Evolutionary conservation across 805 yeast species (phyloP).

Genomic region (Naumovozyma baii): DNA sequence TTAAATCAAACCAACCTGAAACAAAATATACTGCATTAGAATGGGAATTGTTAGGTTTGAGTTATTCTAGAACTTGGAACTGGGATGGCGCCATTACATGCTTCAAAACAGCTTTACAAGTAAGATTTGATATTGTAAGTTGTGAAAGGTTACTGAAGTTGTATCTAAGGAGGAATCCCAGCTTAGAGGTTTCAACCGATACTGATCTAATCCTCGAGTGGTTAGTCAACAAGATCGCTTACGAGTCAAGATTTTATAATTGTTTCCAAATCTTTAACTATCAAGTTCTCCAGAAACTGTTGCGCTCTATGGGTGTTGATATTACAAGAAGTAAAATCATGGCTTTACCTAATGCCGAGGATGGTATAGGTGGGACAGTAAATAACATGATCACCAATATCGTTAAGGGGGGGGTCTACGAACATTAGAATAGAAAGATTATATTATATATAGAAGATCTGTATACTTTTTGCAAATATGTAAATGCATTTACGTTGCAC

Average conservation of each 20-base stretch:
- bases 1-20: constrained; percentile 20
- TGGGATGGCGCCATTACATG: constrained; percentile 44
- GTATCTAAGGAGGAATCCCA: constrained; percentile 14
- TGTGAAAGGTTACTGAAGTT: constrained; percentile 41
- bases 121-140: constrained; percentile 55
- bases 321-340: constrained; percentile 15
- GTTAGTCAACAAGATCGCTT: constrained; percentile 44
- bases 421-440: background rate
- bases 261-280: constrained; percentile 38
- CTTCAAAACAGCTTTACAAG: constrained; percentile 42
- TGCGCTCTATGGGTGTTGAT: constrained; percentile 13
- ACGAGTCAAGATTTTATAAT: constrained; percentile 58
- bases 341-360: constrained; percentile 16
- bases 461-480: too few relatives aligned
- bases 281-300: constrained; percentile 36
- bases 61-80: constrained; percentile 40
- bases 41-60: constrained; percentile 64
- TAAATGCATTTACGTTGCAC: too few relatives aligned
- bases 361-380: constrained; percentile 15
- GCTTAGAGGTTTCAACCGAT: constrained; percentile 7
- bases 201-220: constrained; percentile 35
- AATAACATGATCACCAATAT: constrained; percentile 17
- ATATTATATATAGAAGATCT: too few relatives aligned
- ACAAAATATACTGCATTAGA: constrained; percentile 53
- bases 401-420: constrained; percentile 2